A percentile compares a stretch with the other conserved stretches of the same genome.
phyloP scores from a whole-genome alignment of 1,139 yeast genomes.

The Yamadazyma blattariae region DNA sequence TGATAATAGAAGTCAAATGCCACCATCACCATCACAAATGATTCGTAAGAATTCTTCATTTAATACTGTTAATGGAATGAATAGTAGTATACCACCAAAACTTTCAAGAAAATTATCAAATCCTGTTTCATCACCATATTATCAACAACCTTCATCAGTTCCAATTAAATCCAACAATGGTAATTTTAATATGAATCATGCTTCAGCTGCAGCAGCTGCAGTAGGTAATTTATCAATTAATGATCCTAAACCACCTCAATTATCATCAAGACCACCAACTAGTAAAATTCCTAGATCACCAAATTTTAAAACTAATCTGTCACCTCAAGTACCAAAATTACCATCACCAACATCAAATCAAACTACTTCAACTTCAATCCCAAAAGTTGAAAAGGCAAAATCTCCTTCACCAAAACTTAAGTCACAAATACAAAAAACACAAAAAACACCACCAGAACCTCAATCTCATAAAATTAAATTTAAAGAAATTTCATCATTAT shows the following conservation, averaged over 20 bases:
- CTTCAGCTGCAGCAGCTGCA: constrained; percentile 12
- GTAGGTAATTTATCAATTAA: constrained; percentile 9
- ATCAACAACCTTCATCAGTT: constrained; percentile 5
- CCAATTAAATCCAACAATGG: background rate
- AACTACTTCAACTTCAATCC: too few species aligned
- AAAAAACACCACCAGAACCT: background rate
- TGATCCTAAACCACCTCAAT: constrained; percentile 3
- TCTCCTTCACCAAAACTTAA: constrained; percentile 9
- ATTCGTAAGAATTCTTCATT: constrained; percentile 4
- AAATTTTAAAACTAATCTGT: background rate
- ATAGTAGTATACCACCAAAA: constrained; percentile 1
- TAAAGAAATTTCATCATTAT: constrained; percentile 32
- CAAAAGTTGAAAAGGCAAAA: constrained; percentile 2
- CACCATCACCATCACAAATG: constrained; percentile 2
- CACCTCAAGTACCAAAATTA: background rate
- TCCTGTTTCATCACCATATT: constrained; percentile 3
- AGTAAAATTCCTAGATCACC: background rate
- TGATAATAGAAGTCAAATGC: background rate
- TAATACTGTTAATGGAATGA: background rate
- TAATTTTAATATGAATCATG: constrained; percentile 5
- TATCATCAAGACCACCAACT: background rate
- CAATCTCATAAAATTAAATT: constrained; percentile 20
- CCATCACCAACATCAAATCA: background rate
- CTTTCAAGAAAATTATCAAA: constrained; percentile 6
- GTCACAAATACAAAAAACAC: background rate